Evolutionary conservation across 2,329 filamentous ascomycete species (phyloP).

Genomic region (Zasmidium citrigriseum): DNA sequence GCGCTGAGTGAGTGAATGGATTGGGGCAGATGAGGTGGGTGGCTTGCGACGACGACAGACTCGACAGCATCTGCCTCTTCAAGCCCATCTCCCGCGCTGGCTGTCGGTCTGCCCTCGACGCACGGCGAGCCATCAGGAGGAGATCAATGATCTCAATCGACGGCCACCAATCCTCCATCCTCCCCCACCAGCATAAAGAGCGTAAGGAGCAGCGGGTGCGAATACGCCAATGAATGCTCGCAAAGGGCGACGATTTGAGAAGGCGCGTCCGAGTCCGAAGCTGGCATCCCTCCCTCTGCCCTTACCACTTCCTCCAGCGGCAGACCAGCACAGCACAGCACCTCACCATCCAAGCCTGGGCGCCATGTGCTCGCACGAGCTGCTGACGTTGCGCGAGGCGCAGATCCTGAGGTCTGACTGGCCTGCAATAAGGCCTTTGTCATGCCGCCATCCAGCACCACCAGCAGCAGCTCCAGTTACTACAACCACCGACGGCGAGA

Average conservation of each 20-base stretch:
- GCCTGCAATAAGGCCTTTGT: not conserved
- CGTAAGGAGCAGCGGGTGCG: not conserved
- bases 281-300: too few relatives aligned
- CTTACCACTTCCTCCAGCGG: too few relatives aligned
- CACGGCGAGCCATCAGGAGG: not conserved
- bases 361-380: conserved; percentile 9
- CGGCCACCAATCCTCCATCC: not conserved
- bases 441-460: not conserved
- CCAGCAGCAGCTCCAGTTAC: too few relatives aligned
- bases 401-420: conserved; percentile 7
- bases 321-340: too few relatives aligned
- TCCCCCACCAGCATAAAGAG: not conserved
- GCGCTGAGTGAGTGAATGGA: too few relatives aligned
- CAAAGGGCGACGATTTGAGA: not conserved
- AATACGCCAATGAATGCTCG: not conserved
- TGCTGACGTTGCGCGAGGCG: conserved; percentile 16
- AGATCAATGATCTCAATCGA: not conserved
- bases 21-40: not conserved
- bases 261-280: not conserved
- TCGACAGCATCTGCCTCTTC: not conserved
- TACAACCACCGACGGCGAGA: too few relatives aligned
- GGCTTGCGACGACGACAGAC: not conserved
- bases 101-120: not conserved
- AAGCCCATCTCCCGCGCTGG: not conserved
- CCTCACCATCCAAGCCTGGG: conserved; percentile 2